phyloP scores from a whole-genome alignment of 2,329 filamentous ascomycete genomes.

The Neurospora sp. region DNA sequence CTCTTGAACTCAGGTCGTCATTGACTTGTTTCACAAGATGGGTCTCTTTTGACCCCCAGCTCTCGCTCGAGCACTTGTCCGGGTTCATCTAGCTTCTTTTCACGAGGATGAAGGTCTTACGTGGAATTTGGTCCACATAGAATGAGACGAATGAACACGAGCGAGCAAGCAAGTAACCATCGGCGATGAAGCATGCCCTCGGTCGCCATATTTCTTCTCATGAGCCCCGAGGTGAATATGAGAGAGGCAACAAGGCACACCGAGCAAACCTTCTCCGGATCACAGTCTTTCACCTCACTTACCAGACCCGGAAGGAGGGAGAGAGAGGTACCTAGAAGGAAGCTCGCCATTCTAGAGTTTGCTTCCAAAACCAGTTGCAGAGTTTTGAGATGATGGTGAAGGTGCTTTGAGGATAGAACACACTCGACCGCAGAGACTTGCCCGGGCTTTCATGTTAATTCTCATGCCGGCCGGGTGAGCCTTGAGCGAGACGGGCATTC shows the following conservation, averaged over 20 bases:
- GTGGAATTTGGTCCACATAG: background rate
- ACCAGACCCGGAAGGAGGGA: background rate
- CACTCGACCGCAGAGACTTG: background rate
- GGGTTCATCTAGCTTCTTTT: background rate
- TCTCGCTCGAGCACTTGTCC: background rate
- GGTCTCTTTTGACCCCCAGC: fast-evolving
- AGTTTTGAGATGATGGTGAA: background rate
- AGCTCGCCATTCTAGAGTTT: background rate
- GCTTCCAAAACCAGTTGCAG: background rate
- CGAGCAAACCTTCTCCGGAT: background rate
- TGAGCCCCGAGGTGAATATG: background rate
- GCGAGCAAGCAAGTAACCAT: background rate
- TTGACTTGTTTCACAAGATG: fast-evolving
- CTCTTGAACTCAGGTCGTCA: background rate
- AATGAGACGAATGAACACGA: background rate
- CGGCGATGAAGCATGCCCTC: background rate
- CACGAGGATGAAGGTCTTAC: no score
- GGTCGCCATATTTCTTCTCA: background rate
- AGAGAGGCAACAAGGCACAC: background rate
- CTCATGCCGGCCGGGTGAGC: background rate
- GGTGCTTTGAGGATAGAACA: background rate
- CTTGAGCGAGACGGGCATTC: background rate
- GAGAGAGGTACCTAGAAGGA: background rate
- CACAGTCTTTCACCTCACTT: background rate
- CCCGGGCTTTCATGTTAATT: background rate